Percentiles rank a stretch among this genome's conserved stretches.
phyloP scores from a whole-genome alignment of 2,329 filamentous ascomycete genomes.

The Lasiodiplodia gonubiensis region DNA sequence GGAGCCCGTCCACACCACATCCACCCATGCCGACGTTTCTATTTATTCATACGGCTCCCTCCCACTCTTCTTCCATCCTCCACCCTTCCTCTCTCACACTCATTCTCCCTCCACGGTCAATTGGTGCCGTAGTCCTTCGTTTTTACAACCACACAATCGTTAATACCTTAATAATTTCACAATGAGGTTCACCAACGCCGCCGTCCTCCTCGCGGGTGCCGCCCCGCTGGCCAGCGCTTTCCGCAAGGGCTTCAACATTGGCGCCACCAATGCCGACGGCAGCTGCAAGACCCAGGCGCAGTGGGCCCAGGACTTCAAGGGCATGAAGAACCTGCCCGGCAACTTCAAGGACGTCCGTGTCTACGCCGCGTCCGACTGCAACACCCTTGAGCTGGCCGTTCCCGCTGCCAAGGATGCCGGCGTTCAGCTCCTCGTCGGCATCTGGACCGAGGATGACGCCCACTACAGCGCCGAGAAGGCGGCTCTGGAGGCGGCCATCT shows the following conservation, averaged over 20 bases:
- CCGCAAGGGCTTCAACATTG: constrained; percentile 41
- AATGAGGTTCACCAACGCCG: constrained; percentile 28
- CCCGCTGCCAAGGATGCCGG: constrained; percentile 43
- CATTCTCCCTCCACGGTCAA: constrained; percentile 5
- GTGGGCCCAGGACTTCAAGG: constrained; percentile 39
- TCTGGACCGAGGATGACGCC: constrained; percentile 42
- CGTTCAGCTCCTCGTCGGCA: constrained; percentile 45
- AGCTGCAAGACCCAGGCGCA: constrained; percentile 37
- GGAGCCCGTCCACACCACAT: constrained; percentile 9
- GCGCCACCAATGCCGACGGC: constrained; percentile 36
- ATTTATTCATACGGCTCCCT: constrained; percentile 24
- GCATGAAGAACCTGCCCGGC: constrained; percentile 36
- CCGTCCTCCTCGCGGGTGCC: constrained; percentile 30
- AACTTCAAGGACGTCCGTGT: constrained; percentile 37
- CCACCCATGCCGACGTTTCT: constrained; percentile 14
- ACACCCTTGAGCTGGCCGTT: constrained; percentile 37
- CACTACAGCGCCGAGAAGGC: constrained; percentile 43
- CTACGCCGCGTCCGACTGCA: constrained; percentile 39
- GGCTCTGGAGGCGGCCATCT: constrained; percentile 41
- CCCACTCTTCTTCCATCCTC: constrained; percentile 7
- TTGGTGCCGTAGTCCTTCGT: constrained; percentile 26
- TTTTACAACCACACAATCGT: constrained; percentile 10
- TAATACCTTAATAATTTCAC: constrained; percentile 21
- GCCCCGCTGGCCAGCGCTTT: constrained; percentile 43
- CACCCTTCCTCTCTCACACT: constrained; percentile 11